These are phyloP conservation scores for Dendrocalamus latiflorus DNA, from an alignment of 202 grass and related monocot species.

Conservation along the genomic window DNA sequence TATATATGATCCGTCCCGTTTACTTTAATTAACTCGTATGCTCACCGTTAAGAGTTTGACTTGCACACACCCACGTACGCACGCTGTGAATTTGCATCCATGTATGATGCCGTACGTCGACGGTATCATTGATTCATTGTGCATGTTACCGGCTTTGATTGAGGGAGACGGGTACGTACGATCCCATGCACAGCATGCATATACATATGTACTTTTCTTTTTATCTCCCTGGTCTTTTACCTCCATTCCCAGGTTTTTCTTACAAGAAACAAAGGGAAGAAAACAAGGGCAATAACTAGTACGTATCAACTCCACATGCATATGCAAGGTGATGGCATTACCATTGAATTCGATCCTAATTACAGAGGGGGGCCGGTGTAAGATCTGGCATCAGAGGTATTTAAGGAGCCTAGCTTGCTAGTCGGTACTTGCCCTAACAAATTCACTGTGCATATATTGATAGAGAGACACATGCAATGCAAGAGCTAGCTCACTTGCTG, in stretches of 20 bases:
- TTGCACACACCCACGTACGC: neutral
- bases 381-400: constrained; percentile 42
- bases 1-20: neutral
- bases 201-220: neutral
- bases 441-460: constrained; percentile 5
- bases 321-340: neutral
- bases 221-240: neutral
- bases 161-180: neutral
- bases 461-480: neutral
- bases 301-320: constrained; percentile 33
- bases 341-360: constrained; percentile 39
- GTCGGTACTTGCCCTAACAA: constrained; percentile 17
- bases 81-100: neutral
- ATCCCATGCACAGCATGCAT: neutral
- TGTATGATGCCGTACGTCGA: neutral
- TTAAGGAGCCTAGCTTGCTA: neutral
- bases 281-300: neutral
- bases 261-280: neutral
- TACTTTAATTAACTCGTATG: neutral
- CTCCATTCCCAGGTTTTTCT: neutral
- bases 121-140: neutral
- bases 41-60: neutral
- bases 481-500: neutral
- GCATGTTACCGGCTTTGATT: neutral
- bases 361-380: neutral